A percentile compares a stretch with the other conserved stretches of the same genome.
phyloP scores from a whole-genome alignment of 805 yeast species.

The Candida awuae region DNA sequence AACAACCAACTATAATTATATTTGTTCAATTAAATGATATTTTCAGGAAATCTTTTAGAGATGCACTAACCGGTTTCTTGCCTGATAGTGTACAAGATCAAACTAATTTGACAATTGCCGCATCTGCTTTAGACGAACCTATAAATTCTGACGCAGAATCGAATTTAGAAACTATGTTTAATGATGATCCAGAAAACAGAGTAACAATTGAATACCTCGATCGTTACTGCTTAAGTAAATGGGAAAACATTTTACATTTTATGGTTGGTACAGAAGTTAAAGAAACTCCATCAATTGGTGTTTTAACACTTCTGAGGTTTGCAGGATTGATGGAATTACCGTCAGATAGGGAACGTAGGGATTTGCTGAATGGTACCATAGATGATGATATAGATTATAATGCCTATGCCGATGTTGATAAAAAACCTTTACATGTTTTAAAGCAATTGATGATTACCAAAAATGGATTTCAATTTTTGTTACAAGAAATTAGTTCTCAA shows the following conservation, averaged over 20 bases:
- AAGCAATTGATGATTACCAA: slow-evolving; percentile 64
- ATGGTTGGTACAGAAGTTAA: slow-evolving; percentile 90
- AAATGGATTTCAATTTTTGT: slow-evolving; percentile 84
- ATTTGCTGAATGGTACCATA: slow-evolving; percentile 10
- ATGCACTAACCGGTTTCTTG: slow-evolving; percentile 66
- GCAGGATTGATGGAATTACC: slow-evolving; percentile 82
- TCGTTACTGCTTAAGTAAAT: slow-evolving; percentile 71
- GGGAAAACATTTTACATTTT: slow-evolving; percentile 94
- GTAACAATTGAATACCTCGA: slow-evolving; percentile 65
- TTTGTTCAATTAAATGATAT: slow-evolving; percentile 53
- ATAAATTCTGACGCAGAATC: neutral
- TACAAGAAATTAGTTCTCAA: slow-evolving; percentile 90
- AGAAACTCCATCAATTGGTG: slow-evolving; percentile 67
- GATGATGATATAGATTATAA: slow-evolving; percentile 18
- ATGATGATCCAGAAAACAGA: slow-evolving; percentile 54
- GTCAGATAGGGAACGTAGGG: slow-evolving; percentile 25
- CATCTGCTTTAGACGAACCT: slow-evolving; percentile 4
- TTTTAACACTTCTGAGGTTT: slow-evolving; percentile 63
- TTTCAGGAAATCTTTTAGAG: slow-evolving; percentile 67
- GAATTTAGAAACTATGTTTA: slow-evolving; percentile 28
- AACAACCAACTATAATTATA: slow-evolving; percentile 25
- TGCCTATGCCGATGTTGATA: slow-evolving; percentile 15
- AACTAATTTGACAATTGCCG: slow-evolving; percentile 1
- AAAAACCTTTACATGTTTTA: slow-evolving; percentile 16
- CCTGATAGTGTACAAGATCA: slow-evolving; percentile 28